Base-by-base conservation (phyloP, 2,329 filamentous ascomycete species). In the Penicillium expansum region DNA sequence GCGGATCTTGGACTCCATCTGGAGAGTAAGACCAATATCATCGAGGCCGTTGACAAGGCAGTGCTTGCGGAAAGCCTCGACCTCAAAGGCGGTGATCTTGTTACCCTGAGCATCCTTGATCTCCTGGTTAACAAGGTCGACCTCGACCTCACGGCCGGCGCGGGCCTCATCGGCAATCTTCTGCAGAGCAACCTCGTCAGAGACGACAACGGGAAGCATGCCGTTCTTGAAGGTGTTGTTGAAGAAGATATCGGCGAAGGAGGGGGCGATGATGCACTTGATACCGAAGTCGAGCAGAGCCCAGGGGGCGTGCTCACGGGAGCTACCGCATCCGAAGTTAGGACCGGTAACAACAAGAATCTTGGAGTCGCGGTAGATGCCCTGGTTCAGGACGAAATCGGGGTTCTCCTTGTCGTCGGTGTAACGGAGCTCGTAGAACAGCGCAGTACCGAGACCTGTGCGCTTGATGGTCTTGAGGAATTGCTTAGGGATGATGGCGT, bases 211-310 rank as follows among this genome's bases (percentile, higher is more conserved):
- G 47, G 93, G 92, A 62, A 97, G 81, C 94, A 97, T 97, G 79
- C 93, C 93, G 80, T 99, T 99, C 84, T 99, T 97, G 85, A 97
- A 97, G n/a, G 90, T 94, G 82, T 99, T 99, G 85, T 96, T 97
- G 85, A 93, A 95, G 86, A 97, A 97, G 76, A 99, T 99, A 71
- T 96, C 91, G 57, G 89, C 90, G 65, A 85, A 90, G 1, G 89
- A 92, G 1, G 91, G 91, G 1, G 93, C 94, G 66, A 97, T 96
- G 69, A 97, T 83, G 74, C 89, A 93, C 72, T 89, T 91, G 79
- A 99, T 96, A 65, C 94, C 94, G 68, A 97, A 97, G 77, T 97
- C 94, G 56, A 96, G 86, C 24, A 97, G 84, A 6, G 94, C 93
- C 94, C 94, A 97, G 1, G 94, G 94, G 2, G 94, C 94, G 79